Evolutionary conservation across 2,329 filamentous ascomycete species (phyloP).

Genomic region (Massarina eburnea): DNA sequence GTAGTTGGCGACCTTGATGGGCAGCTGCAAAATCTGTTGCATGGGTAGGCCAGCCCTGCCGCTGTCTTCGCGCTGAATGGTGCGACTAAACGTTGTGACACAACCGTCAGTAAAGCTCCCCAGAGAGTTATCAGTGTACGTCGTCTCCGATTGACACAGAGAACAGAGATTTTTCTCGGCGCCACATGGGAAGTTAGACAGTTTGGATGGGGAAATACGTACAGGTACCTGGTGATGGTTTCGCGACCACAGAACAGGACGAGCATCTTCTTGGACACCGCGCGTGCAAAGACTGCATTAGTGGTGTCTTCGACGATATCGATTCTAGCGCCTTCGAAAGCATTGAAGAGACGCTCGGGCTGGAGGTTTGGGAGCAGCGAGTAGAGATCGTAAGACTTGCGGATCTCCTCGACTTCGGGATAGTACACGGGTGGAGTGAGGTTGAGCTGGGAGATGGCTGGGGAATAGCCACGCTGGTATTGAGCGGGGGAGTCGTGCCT

Average conservation of each 20-base stretch:
- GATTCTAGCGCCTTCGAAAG: background rate
- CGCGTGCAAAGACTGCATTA: background rate
- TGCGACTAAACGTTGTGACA: slow-evolving; percentile 8
- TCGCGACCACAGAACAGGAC: slow-evolving; percentile 8
- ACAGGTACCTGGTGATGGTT: background rate
- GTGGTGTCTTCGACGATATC: slow-evolving; percentile 8
- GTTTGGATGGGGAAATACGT: background rate
- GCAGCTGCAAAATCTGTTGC: slow-evolving; percentile 16
- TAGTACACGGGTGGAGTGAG: background rate
- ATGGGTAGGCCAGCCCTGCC: slow-evolving; percentile 3
- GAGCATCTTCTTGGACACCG: slow-evolving; percentile 11
- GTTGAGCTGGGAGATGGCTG: background rate
- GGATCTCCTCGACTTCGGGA: background rate
- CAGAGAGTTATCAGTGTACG: no score
- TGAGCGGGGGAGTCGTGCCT: background rate
- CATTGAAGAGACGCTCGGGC: slow-evolving; percentile 2
- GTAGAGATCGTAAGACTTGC: background rate
- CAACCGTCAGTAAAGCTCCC: no score
- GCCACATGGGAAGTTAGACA: slow-evolving; percentile 9
- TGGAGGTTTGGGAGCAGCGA: slow-evolving; percentile 1
- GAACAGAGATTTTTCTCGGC: no score
- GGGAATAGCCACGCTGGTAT: background rate
- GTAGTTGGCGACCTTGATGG: slow-evolving; percentile 9
- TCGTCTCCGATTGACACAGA: no score
- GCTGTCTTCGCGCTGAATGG: slow-evolving; percentile 14